Evolutionary conservation across 441 rosid genomes (phyloP).

Genomic region (Jatropha podagrica): DNA sequence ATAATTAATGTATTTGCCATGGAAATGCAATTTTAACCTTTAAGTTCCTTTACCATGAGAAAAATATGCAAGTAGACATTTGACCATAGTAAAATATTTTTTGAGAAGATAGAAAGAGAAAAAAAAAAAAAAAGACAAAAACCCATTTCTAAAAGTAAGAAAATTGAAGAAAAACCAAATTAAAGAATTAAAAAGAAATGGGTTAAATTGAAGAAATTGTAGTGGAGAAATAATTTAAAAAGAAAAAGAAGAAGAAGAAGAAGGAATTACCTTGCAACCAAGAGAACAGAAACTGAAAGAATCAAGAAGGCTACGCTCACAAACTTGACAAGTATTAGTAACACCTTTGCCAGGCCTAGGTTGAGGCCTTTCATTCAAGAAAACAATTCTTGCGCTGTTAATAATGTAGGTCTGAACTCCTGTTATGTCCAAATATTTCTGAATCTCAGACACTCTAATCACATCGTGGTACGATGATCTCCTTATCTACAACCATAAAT

Average conservation of each 20-base stretch:
- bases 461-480: conserved; percentile 97
- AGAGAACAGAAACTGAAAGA: conserved; percentile 90
- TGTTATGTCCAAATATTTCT: conserved; percentile 74
- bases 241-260: neutral
- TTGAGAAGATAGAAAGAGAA: neutral
- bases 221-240: neutral
- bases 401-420: conserved; percentile 89
- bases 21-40: neutral
- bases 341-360: conserved; percentile 95
- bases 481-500: conserved; percentile 54
- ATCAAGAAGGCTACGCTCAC: conserved; percentile 85
- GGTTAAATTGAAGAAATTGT: too few relatives aligned
- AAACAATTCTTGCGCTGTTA: conserved; percentile 91
- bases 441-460: conserved; percentile 79
- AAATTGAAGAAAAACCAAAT: neutral
- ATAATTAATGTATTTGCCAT: neutral
- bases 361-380: conserved; percentile 90
- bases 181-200: neutral
- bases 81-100: neutral
- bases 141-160: neutral
- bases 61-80: neutral
- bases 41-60: neutral
- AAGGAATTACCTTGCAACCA: conserved; percentile 74
- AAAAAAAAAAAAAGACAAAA: neutral
- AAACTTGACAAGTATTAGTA: conserved; percentile 85